Conservation (phyloP, 163 green algal genomes). For the Chlamydomonas reinhardtii region DNA sequence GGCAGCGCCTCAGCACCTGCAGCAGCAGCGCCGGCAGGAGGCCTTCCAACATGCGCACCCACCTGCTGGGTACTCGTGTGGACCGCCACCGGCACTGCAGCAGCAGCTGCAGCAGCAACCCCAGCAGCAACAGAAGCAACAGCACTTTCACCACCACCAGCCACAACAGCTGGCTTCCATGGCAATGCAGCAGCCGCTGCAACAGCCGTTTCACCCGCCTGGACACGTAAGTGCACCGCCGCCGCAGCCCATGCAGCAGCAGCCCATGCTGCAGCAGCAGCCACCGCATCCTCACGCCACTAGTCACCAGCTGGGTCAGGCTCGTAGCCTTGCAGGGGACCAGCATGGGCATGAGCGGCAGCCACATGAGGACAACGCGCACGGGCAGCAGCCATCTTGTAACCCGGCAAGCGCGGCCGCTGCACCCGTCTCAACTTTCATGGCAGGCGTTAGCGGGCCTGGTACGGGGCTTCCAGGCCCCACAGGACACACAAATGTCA, state of each 20-base stretch:
- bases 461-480: no score
- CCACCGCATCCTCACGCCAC: slow-evolving; percentile 19
- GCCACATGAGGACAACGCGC: background rate
- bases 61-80: no score
- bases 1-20: background rate
- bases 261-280: slow-evolving; percentile 48
- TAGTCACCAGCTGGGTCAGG: background rate
- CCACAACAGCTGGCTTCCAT: background rate
- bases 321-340: no score
- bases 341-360: background rate
- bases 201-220: slow-evolving; percentile 4
- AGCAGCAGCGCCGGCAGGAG: slow-evolving; percentile 7
- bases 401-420: no score
- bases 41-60: background rate
- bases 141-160: background rate
- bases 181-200: slow-evolving; percentile 1
- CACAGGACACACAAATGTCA: no score
- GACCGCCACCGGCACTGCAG: background rate
- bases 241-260: slow-evolving; percentile 41
- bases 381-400: background rate
- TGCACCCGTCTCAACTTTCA: no score
- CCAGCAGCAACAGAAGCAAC: background rate
- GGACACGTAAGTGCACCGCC: slow-evolving; percentile 12
- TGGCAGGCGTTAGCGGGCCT: no score
- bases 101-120: background rate